Base-by-base conservation (phyloP, 129 eudicot species). In the Chrysanthemum lavandulifolium region DNA sequence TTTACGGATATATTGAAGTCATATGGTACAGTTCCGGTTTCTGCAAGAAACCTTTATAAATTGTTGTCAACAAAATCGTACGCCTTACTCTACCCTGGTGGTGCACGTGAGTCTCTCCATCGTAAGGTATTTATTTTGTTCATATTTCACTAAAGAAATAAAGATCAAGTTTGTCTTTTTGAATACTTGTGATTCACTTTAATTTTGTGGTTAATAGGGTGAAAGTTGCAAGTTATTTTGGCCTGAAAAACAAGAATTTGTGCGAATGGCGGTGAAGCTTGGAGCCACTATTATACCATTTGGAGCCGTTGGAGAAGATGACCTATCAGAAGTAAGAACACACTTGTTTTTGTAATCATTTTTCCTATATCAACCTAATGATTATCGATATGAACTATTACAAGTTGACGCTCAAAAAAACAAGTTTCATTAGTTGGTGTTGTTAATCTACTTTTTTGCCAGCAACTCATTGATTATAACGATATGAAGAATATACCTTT, bases 241-340 rank as follows among this genome's bases (percentile, higher is more conserved):
- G 80, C 80, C 80, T 29, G 80, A 76, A 11, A 68, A 76, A 76
- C 69, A 76, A 48, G 80, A 76, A 67, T 76, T 76, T 68, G 80
- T 76, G 49, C 59, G 74, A 76, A 76, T 76, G 80, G 80, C 80
- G 2, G 82, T 78, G 68, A 78, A 78, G 52, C 50, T 54, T 55
- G 82, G 82, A 61, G 78, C 82, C 25, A 78, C 82, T 27, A 78
- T 78, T 56, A 21, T 78, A 27, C 82, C 82, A 16, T 72, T 71
- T 45, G 82, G 72, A 18, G 73, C 14, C 7, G 73, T 78, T 55
- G 78, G 82, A 19, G 82, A 78, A 56, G 82, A 78, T 65, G 82
- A 78, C 10, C 8, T 72, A 29, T 15, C 62, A 58, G 73, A 78
- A 65, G 82, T 78, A 78, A 71, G 59, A 75, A 75, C 57, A 33